Conservation (phyloP, 2,329 filamentous ascomycete genomes). For the Xylaria sp. region DNA sequence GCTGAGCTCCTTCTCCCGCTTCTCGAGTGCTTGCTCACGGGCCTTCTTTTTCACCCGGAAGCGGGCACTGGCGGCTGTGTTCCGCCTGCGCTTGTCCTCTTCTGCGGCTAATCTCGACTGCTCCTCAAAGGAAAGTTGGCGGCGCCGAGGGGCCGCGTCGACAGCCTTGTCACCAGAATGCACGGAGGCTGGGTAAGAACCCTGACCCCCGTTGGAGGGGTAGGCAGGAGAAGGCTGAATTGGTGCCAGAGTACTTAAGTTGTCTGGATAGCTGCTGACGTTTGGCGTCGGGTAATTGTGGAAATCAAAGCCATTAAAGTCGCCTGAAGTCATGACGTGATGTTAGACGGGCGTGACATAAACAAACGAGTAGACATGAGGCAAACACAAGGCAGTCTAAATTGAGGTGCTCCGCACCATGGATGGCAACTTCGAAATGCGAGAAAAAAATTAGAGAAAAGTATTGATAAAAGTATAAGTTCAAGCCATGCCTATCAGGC, state of each 20-base stretch:
- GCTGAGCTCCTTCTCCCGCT: conserved; percentile 82
- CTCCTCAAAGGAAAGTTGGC: conserved; percentile 72
- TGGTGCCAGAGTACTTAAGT: conserved; percentile 57
- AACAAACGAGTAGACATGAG: conserved; percentile 42
- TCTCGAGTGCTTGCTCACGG: conserved; percentile 86
- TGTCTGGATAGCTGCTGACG: conserved; percentile 59
- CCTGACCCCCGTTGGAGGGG: conserved; percentile 53
- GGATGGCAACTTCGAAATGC: conserved; percentile 46
- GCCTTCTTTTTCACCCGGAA: conserved; percentile 98
- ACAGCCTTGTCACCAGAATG: conserved; percentile 56
- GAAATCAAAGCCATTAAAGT: conserved; percentile 68
- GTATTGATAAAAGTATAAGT: conserved; percentile 39
- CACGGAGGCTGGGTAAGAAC: conserved; percentile 48
- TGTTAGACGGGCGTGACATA: conserved; percentile 53
- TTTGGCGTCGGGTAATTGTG: conserved; percentile 63
- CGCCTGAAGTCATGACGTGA: conserved; percentile 65
- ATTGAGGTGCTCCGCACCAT: conserved; percentile 46
- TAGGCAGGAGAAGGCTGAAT: conserved; percentile 65
- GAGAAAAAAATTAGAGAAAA: conserved; percentile 24
- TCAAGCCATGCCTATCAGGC: conserved; percentile 39
- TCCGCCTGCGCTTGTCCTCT: conserved; percentile 89
- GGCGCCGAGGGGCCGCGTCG: conserved; percentile 56
- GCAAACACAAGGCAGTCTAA: conserved; percentile 40
- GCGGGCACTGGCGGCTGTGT: conserved; percentile 87
- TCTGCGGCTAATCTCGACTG: conserved; percentile 79